phyloP scores from a whole-genome alignment of 2,329 filamentous ascomycete species.

The Aspergillus costaricaensis region DNA sequence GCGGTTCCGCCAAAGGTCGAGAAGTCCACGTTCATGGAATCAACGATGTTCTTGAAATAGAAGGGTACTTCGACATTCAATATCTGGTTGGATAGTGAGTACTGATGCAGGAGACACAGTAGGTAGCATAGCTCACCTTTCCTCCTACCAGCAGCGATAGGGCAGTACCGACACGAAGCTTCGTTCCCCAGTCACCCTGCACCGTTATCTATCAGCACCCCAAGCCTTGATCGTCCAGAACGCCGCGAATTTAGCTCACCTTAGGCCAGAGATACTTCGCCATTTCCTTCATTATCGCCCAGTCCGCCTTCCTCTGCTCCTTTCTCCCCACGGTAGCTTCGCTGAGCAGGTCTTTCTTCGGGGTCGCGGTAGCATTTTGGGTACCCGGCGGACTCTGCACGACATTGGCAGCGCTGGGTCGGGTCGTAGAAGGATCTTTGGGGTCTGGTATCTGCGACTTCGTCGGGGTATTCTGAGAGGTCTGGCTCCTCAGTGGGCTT shows the following conservation, averaged over 20 bases:
- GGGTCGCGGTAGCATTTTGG: conserved; percentile 30
- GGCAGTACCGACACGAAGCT: conserved; percentile 82
- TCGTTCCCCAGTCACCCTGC: conserved; percentile 73
- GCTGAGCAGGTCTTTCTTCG: conserved; percentile 61
- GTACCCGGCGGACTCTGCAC: conserved; percentile 25
- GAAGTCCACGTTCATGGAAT: conserved; percentile 96
- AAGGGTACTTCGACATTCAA: conserved; percentile 98
- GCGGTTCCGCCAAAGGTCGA: conserved; percentile 83
- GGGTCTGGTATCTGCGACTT: conserved; percentile 18
- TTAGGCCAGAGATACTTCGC: conserved; percentile 94
- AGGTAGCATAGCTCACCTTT: conserved; percentile 59
- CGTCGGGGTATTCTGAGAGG: conserved; percentile 17
- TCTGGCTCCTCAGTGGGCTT: conserved; percentile 25
- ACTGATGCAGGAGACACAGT: not conserved
- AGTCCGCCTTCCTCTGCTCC: conserved; percentile 94
- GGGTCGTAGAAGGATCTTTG: conserved; percentile 19
- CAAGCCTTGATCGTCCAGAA: not conserved
- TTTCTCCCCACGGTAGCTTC: conserved; percentile 69
- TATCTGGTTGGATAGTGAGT: conserved; percentile 49
- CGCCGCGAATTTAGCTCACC: conserved; percentile 35
- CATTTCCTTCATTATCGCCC: conserved; percentile 99
- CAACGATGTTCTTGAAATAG: conserved; percentile 98
- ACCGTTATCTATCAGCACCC: conserved; percentile 21
- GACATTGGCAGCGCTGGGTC: conserved; percentile 22
- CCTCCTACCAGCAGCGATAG: conserved; percentile 80